These are phyloP conservation scores for Lunasporangiospora selenospora DNA, from an alignment of 192 early-diverging fungal genomes.

Conservation along the genomic window DNA sequence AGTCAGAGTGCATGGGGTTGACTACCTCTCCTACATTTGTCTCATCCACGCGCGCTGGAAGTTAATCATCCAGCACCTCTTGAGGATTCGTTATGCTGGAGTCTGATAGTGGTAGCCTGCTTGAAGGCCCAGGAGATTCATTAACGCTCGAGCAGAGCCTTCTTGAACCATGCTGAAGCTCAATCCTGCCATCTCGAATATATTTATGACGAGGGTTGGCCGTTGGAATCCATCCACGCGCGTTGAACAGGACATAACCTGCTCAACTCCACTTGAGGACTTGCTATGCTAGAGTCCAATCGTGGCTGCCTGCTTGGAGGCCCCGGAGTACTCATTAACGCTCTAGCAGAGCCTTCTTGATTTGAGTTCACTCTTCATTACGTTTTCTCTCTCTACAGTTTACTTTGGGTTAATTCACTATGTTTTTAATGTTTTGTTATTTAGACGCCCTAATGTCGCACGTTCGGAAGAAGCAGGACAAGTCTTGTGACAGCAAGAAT, in stretches of 20 bases:
- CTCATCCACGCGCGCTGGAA: conserved; percentile 28
- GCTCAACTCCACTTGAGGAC: conserved; percentile 24
- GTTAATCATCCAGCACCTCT: conserved; percentile 11
- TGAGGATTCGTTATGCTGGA: conserved; percentile 29
- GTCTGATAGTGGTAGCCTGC: conserved; percentile 14
- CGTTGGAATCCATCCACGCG: conserved; percentile 26
- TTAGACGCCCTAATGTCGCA: conserved; percentile 9
- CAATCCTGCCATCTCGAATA: no score
- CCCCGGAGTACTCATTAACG: conserved; percentile 26
- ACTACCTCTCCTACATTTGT: no score
- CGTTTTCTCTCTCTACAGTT: neutral
- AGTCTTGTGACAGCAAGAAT: neutral
- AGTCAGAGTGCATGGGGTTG: no score
- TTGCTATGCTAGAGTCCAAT: conserved; percentile 27
- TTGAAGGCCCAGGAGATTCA: conserved; percentile 22
- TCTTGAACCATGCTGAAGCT: no score
- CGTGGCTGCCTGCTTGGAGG: conserved; percentile 17
- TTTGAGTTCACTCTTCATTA: conserved; percentile 12
- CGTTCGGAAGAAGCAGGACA: conserved; percentile 7
- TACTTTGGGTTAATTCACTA: neutral
- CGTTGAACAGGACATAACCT: conserved; percentile 12
- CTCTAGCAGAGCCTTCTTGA: conserved; percentile 30
- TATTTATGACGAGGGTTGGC: conserved; percentile 18
- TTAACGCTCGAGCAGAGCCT: conserved; percentile 29
- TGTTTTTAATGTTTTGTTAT: conserved; percentile 6